Base-by-base conservation (phyloP, 2,329 filamentous ascomycete genomes). In the Lecanicillium sp. region DNA sequence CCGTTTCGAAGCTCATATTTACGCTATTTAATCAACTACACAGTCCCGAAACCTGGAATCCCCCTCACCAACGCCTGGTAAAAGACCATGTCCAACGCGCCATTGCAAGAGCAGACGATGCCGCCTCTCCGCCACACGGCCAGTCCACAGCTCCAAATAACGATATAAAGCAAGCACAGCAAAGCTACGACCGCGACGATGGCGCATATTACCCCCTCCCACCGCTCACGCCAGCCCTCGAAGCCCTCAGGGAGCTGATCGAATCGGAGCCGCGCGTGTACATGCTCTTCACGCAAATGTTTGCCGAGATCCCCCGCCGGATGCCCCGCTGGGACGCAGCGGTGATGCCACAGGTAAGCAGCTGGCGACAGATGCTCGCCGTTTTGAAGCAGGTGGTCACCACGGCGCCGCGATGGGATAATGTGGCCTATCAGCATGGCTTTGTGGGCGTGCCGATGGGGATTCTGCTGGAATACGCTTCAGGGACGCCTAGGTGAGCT, bases 201-300 rank as follows among this genome's bases (percentile, higher is more conserved):
- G n/a, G n/a, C n/a, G n/a, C n/a, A n/a, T n/a, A n/a, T n/a, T n/a
- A n/a, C n/a, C n/a, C n/a, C n/a, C n/a, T n/a, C n/a, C n/a, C n/a
- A n/a, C n/a, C n/a, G n/a, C 63, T 85, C 1, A 67, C 72, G 11
- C 79, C 79, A 0, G 77, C 77, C 0, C 57, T 86, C 1, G 49
- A 70, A 44, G 81, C 84, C 46, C 84, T 87, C 61, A 68, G 78
- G 51, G 56, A 72, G 2, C 60, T 85, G 17, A 85, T 87, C 45
- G 81, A 86, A 54, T 56, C 57, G 19, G 77, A 77, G 46, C 62
- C 79, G 2, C 70, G 78, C 17, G 62, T 86, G 18, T 80, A 77
- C 62, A 79, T 85, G 69, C 75, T 79, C 54, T 76, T 84, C 51
- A 63, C 64, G 17, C 64, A 71, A 45, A 86, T 86, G 82, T 86